Evolutionary conservation across 345 rosid species (phyloP), one percentile per base, ranked within the genome.

Genomic region (Capsella bursapastoris): DNA sequence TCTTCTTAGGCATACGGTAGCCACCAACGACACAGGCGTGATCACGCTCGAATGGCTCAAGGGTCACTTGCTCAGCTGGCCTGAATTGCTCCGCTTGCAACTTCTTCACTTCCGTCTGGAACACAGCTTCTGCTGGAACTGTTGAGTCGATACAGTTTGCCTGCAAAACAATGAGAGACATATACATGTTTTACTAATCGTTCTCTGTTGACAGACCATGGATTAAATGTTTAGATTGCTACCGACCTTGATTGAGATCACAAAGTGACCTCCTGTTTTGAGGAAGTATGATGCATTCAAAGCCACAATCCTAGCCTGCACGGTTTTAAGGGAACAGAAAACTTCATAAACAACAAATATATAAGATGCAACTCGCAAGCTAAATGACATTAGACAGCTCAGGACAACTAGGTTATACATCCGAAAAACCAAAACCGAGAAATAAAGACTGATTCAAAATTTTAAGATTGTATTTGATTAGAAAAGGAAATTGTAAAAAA

Each of bases 91-190:
- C 98, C 53, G 75, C 83, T 53, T 83, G 87, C 74, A 95, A 76
- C 83, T 89, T 90, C 86, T 87, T 95, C 68, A 95, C 99, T 82
- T 95, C 99, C 5, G 80, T 85, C 29, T 86, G 88, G 65, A 95
- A 95, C 18, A 95, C 99, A 0, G 85, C 88, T 79, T 92, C 97
- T 0, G 99, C 98, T 13, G 97, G 90, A 6, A 89, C 96, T 0
- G 99, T 95, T 6, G 99, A 95, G 77, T 95, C 98, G 0, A 95
- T 90, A 82, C 99, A 95, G 75, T 92, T 95, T 27, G 99, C 99
- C 98, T 95, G 84, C 51, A 49, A 68, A 8, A 27, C 49, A 29
- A 1, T 43, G 1, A 58, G 3, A 72, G 37, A 8, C 25, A 8
- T 0, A 48, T 1, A 15, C 25, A 10, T 15, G 29, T 8, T 43